Base-by-base conservation (phyloP, 768 basidiomycete species). In the Rhizopogon vulgaris region DNA sequence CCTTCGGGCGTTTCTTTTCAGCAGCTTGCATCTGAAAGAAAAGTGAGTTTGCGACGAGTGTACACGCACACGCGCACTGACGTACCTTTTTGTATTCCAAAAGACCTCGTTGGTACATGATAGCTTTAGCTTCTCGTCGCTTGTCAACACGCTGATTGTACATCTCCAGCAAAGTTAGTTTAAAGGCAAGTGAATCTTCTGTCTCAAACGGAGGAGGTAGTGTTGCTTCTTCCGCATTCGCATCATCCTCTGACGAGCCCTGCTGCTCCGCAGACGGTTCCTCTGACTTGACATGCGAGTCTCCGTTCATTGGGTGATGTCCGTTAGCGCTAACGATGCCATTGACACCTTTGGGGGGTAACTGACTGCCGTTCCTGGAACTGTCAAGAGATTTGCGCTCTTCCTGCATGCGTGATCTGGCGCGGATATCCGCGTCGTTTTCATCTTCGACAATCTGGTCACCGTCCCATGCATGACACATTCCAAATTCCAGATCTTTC, bases 401-500 rank as follows among this genome's bases (percentile, higher is more conserved):
- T 57, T 76, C 77, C 14, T 67, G 60, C 67, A 71, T 72, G 24
- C 68, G 68, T 40, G 63, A 66, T 6, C 75, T 62, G 15, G 66
- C 86, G 55, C 79, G 78, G 40, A 90, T 87, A 57, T 88, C 88
- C 6, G 71, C 70, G 56, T 93, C 91, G 55, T 84, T 82, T 55
- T 84, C 85, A 58, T 90, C 91, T 57, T 91, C 88, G 2, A 76
- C 71, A 49, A 86, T 84, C 58, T 85, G 74, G 60, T 90, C 90
- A 2, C 95, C 96, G 1, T 88, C 94, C 63, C 82, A 95, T 30
- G 83, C 79, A 18, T 80, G 74, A 54, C 91, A 91, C n/a, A 94
- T 71, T 2, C 91, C 95, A 60, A 97, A 97, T 64, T 98, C 94
- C 56, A 99, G 75, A 64, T 97, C 93, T 69, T 97, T 98, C 57